Conservation (phyloP, 208 protist species). For the Phytomonas sp. region DNA sequence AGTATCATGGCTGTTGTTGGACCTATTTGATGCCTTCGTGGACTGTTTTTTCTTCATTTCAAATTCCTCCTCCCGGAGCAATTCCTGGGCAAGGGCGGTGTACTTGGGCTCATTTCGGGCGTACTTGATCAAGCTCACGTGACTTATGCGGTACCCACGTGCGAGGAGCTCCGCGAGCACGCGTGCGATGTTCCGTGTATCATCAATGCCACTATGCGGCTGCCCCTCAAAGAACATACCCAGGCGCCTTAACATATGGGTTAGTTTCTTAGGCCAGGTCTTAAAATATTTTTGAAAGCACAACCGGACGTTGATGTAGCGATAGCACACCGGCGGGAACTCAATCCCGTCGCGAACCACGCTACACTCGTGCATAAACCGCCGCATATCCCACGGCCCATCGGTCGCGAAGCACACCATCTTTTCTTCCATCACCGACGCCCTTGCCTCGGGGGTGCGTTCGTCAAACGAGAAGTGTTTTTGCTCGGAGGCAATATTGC, state of each 20-base stretch:
- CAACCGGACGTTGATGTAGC: constrained; percentile 83
- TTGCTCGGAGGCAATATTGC: constrained; percentile 41
- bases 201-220: constrained; percentile 85
- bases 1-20: constrained; percentile 1
- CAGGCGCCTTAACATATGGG: constrained; percentile 70
- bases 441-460: constrained; percentile 16
- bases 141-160: constrained; percentile 62
- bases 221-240: constrained; percentile 73
- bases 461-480: constrained; percentile 46
- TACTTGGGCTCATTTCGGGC: constrained; percentile 5
- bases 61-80: constrained; percentile 17
- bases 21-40: not conserved
- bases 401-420: constrained; percentile 84
- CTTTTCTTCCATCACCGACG: constrained; percentile 26
- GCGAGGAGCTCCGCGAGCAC: constrained; percentile 73
- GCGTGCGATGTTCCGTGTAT: constrained; percentile 85
- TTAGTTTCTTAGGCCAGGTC: constrained; percentile 48
- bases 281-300: constrained; percentile 61
- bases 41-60: not conserved
- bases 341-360: constrained; percentile 63
- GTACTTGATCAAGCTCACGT: constrained; percentile 76
- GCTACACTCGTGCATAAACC: constrained; percentile 83
- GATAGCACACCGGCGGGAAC: constrained; percentile 85
- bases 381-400: constrained; percentile 87
- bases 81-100: constrained; percentile 19